These are phyloP conservation scores for Daldinia concentrica DNA, from an alignment of 495 filamentous ascomycete species.

Conservation along the genomic window DNA sequence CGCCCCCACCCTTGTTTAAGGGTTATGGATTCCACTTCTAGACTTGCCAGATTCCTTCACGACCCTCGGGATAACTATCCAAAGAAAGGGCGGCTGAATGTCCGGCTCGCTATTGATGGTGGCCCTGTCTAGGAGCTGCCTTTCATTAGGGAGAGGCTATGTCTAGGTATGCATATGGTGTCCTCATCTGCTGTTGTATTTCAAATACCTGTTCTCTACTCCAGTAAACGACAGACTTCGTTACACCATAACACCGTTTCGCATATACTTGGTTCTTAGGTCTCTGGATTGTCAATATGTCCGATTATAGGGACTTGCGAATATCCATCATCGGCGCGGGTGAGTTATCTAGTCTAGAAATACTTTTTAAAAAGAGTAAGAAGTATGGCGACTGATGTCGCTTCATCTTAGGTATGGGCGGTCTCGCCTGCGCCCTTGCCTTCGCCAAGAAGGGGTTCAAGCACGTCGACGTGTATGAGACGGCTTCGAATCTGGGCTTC, in stretches of 20 bases:
- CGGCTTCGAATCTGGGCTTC: conserved; percentile 77
- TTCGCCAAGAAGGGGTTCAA: conserved; percentile 78
- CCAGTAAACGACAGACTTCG: conserved; percentile 9
- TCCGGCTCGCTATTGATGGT: conserved; percentile 2
- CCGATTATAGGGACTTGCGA: conserved; percentile 52
- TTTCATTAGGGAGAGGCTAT: conserved; percentile 19
- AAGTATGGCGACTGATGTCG: conserved; percentile 19
- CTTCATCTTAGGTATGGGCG: conserved; percentile 72
- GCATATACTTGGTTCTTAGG: conserved; percentile 12
- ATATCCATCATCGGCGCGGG: conserved; percentile 58
- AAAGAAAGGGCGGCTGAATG: conserved; percentile 31
- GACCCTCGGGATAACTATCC: conserved; percentile 31
- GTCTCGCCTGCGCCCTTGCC: conserved; percentile 74
- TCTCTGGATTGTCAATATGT: conserved; percentile 44
- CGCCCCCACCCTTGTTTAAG: conserved; percentile 26
- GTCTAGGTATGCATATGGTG: conserved; percentile 5
- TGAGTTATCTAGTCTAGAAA: conserved; percentile 33
- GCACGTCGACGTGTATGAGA: conserved; percentile 76
- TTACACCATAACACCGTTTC: conserved; percentile 15
- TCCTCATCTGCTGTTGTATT: conserved; percentile 18
- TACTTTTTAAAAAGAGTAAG: not conserved
- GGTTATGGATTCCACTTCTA: conserved; percentile 21
- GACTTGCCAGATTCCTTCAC: conserved; percentile 26
- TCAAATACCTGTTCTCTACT: conserved; percentile 12
- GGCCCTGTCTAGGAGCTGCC: conserved; percentile 1